Conservation (phyloP, 2,329 filamentous ascomycete genomes). For the Fusarium sp. region DNA sequence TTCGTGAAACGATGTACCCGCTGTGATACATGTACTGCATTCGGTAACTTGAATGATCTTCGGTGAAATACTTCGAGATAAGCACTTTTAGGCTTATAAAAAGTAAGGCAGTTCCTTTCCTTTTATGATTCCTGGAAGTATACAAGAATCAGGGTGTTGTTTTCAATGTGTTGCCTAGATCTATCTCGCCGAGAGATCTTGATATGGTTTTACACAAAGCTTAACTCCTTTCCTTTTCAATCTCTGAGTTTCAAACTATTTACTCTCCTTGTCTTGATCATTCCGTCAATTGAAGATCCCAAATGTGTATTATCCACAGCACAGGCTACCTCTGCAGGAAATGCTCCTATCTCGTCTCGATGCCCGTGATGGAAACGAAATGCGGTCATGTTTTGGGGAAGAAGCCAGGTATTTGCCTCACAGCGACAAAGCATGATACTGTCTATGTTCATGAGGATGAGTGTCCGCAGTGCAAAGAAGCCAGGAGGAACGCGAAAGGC, state of each 20-base stretch:
- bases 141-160: no score
- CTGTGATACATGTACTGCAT: not conserved
- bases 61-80: not conserved
- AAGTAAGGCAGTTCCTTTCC: not conserved
- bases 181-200: no score
- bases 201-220: no score
- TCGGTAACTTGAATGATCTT: not conserved
- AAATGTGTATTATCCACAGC: constrained; percentile 19
- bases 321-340: constrained; percentile 17
- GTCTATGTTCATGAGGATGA: constrained; percentile 24
- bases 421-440: constrained; percentile 1
- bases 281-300: fast-evolving
- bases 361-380: constrained; percentile 10
- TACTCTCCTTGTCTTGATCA: fast-evolving
- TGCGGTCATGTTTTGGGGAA: constrained; percentile 8
- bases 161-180: no score
- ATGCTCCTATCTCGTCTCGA: constrained; percentile 17
- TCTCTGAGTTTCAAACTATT: not conserved
- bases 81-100: not conserved
- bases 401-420: not conserved
- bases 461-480: constrained; percentile 12
- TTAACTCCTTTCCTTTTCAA: not conserved
- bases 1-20: not conserved
- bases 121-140: no score
- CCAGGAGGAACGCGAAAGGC: fast-evolving